phyloP scores from a whole-genome alignment of 345 rosid species.

The Excoecaria cochinchinensis region DNA sequence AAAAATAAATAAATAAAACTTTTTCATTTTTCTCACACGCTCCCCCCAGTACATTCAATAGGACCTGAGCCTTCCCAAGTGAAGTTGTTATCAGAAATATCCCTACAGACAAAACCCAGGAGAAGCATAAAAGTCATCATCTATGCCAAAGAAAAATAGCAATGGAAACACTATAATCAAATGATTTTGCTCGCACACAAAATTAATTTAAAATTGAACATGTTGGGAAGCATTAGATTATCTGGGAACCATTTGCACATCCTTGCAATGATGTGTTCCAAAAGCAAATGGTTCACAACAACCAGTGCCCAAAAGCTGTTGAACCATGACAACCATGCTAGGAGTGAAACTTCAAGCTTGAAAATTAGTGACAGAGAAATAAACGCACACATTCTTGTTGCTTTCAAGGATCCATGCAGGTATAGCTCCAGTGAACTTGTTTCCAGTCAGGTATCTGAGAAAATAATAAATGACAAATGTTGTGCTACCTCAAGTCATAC shows the following conservation, averaged over 20 bases:
- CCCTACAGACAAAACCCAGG: conserved; percentile 46
- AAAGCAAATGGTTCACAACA: neutral
- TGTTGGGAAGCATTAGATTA: neutral
- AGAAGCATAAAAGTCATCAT: neutral
- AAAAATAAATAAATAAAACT: neutral
- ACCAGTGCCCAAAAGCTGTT: neutral
- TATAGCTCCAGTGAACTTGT: conserved; percentile 62
- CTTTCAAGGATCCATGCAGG: conserved; percentile 54
- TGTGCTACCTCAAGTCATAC: neutral
- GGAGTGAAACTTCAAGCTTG: conserved; percentile 9
- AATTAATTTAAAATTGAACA: neutral
- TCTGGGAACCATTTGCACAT: neutral
- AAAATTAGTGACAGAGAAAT: conserved; percentile 11
- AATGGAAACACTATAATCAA: neutral
- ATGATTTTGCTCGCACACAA: neutral
- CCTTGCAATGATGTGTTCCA: neutral
- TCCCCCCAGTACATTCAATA: conserved; percentile 50
- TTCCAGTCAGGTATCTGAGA: conserved; percentile 69
- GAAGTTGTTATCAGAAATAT: conserved; percentile 76
- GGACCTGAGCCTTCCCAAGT: conserved; percentile 61
- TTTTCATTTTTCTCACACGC: conserved; percentile 50
- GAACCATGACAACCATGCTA: neutral
- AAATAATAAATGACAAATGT: neutral
- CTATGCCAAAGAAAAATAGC: neutral
- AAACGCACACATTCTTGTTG: conserved; percentile 67